These are phyloP conservation scores for Boletus chippewaensis DNA, from an alignment of 1,284 basidiomycete species.

Conservation along the genomic window DNA sequence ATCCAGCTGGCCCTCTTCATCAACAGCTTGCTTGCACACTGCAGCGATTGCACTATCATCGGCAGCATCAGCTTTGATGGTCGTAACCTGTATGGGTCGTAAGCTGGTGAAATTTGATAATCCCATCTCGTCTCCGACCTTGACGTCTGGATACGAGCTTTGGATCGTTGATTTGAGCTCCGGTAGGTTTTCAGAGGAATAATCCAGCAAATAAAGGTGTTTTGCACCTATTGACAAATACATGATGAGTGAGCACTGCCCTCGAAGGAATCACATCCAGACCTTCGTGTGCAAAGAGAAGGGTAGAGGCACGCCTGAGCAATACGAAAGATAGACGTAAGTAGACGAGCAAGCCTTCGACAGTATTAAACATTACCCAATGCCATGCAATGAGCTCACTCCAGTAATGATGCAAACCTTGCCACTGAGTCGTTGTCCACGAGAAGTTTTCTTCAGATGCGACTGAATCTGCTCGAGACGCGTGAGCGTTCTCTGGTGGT, in stretches of 20 bases:
- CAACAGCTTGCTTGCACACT: conserved; percentile 66
- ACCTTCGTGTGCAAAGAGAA: conserved; percentile 81
- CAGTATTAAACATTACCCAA: conserved; percentile 50
- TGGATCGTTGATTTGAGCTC: conserved; percentile 65
- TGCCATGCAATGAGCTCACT: conserved; percentile 75
- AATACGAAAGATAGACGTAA: conserved; percentile 12
- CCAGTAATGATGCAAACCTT: conserved; percentile 93
- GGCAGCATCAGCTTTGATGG: conserved; percentile 75
- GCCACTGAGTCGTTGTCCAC: conserved; percentile 55
- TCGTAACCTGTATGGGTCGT: conserved; percentile 51
- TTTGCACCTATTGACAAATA: conserved; percentile 56
- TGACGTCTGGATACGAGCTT: conserved; percentile 69
- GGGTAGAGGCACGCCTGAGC: conserved; percentile 65
- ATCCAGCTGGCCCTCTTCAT: conserved; percentile 81
- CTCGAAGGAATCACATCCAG: conserved; percentile 10
- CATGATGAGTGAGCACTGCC: conserved; percentile 3
- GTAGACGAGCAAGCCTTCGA: conserved; percentile 4
- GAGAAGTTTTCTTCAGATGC: conserved; percentile 56
- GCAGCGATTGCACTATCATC: conserved; percentile 66
- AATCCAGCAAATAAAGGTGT: conserved; percentile 84
- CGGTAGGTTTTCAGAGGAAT: conserved; percentile 62
- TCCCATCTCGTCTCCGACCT: conserved; percentile 40
- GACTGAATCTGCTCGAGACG: conserved; percentile 66
- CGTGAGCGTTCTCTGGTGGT: conserved; percentile 50
- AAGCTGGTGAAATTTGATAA: conserved; percentile 5